Evolutionary conservation across 805 yeast species (phyloP), one percentile per base, ranked within the genome.

Genomic region (Candida tammaniensis): DNA sequence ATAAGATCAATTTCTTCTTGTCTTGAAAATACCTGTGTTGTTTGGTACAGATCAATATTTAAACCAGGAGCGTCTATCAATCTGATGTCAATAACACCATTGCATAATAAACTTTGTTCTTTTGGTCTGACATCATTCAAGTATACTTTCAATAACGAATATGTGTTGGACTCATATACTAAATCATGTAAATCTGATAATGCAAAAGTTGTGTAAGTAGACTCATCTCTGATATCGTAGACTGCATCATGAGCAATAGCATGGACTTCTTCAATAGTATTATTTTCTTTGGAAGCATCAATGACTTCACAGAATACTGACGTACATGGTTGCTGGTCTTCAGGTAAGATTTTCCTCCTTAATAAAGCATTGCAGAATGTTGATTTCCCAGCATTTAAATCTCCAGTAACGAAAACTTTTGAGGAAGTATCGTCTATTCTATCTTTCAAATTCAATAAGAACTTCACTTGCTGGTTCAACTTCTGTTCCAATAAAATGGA

Each of bases 291-390:
- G 14, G 78, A 65, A 8, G 88, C 86, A 56, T 93, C 96, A 18
- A 86, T 67, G 6, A 94, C 91, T 59, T 94, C 98, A 55, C 96
- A 89, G 51, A 94, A 94, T 0, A 93, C 96, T 42, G 86, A 81
- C 0, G 99, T 93, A 51, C 97, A 88, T 2, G 99, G 99, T 54
- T 93, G 95, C 52, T 93, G 98, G 59, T 93, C 99, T 51, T 85
- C 95, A 0, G 99, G 98, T 30, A 93, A 61, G 3, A 93, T 60
- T 31, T 78, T 75, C 33, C 93, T 72, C 46, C 89, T 70, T 39
- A 93, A 62, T 25, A 93, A 64, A 1, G 96, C 91, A 54, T 93
- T 93, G 59, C 98, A 93, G 49, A 93, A 87, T 1, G 96, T 85
- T 1, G 97, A 87, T 53, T 93, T 93, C 3, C 99, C 99, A 0